Percentiles rank a stretch among this genome's conserved stretches.
phyloP scores from a whole-genome alignment of 2,329 filamentous ascomycete genomes.

The Sarocladiaceae sp. region DNA sequence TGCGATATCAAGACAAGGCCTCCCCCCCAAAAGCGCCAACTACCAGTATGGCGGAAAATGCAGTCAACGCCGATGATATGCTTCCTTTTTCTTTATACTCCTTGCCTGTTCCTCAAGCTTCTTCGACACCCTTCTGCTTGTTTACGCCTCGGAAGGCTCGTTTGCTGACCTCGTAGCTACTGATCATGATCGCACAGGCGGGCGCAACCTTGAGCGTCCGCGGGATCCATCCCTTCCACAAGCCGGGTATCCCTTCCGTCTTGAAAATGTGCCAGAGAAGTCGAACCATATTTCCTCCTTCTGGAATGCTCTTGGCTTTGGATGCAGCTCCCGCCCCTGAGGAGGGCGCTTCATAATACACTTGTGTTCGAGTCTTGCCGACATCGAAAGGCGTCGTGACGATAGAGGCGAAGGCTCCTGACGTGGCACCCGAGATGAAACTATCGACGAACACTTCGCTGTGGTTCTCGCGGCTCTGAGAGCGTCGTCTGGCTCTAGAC shows the following conservation, averaged over 20 bases:
- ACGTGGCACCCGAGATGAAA: constrained; percentile 77
- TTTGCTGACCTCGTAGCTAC: constrained; percentile 94
- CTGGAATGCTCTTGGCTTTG: constrained; percentile 39
- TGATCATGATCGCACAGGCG: constrained; percentile 98
- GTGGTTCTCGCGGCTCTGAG: constrained; percentile 63
- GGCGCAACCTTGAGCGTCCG: constrained; percentile 91
- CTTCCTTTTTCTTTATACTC: not conserved
- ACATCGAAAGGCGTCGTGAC: constrained; percentile 95
- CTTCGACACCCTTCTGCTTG: constrained; percentile 24
- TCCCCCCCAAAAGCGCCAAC: too few relatives aligned
- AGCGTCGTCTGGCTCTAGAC: constrained; percentile 41
- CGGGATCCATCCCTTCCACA: constrained; percentile 90
- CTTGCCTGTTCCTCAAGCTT: too few relatives aligned
- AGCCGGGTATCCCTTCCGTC: constrained; percentile 70
- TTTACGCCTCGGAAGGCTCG: constrained; percentile 75
- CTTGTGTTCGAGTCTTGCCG: constrained; percentile 90
- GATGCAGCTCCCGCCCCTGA: constrained; percentile 30
- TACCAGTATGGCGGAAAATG: not conserved
- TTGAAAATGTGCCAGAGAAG: constrained; percentile 89
- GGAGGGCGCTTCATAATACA: constrained; percentile 54
- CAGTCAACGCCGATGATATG: constrained; percentile 8
- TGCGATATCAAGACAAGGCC: too few relatives aligned
- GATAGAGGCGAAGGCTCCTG: constrained; percentile 78
- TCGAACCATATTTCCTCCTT: constrained; percentile 70
- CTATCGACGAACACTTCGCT: constrained; percentile 78